Evolutionary conservation across 345 rosid species (phyloP), one percentile per base, ranked within the genome.

Genomic region (Kernera saxatilis): DNA sequence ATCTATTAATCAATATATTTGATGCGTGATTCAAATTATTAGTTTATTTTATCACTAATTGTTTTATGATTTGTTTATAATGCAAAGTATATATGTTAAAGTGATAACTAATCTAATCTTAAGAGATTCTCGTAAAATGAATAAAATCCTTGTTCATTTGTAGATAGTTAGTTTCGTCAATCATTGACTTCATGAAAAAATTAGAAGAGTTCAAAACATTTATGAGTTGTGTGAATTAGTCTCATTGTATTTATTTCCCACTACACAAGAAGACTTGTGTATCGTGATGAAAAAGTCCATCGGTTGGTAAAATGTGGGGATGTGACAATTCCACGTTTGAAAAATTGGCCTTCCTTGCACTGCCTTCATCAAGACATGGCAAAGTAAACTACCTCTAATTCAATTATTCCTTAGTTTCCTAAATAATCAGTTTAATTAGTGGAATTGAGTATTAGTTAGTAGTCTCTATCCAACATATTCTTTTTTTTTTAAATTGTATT

Each of bases 241-340:
- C 53, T 40, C 62, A n/a, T 26, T 61, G 53, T 61, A n/a, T 18
- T 36, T 15, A 51, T 40, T 1, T 29, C 35, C 61, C 61, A 35
- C 59, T 37, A 36, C 1, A 48, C 9, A 19, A 71, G 18, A 50
- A 50, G 40, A 48, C 39, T 49, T 21, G 7, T 40, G 33, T 30
- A 33, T 17, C 35, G n/a, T 35, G 65, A 45, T 25, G 65, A 46
- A 72, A 72, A 55, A 45, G 46, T 64, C 65, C 0, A 3, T 64
- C 29, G 30, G 22, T 63, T 26, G 65, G 71, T 73, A 55, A 64
- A 55, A 45, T 64, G 32, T 45, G 37, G 48, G 49, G 51, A 44
- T 45, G 77, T 36, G 57, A 72, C 37, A 63, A 43, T 41, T 37
- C 44, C 63, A 63, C 70, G 76, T 61, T 71, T 54, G n/a, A 61